Base-by-base conservation (phyloP, 768 basidiomycete genomes). In the Rhodotorula sphaerocarpa region DNA sequence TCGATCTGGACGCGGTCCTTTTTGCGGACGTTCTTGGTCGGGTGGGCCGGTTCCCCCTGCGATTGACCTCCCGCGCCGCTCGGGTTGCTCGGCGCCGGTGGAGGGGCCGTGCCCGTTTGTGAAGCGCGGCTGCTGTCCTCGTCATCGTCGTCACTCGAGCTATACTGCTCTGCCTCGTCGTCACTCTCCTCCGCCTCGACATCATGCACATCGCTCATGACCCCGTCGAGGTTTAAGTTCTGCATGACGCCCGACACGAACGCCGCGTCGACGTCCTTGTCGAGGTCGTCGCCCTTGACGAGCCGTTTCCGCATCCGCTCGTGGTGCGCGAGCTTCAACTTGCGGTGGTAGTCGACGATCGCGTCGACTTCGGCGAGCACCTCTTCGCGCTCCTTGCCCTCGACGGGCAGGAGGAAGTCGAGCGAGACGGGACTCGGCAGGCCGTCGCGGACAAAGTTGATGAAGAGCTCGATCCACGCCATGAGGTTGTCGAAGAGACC, bases 401-500 rank as follows among this genome's bases (percentile, higher is more conserved):
- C 81, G 65, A 90, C 85, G 18, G 95, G 95, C 9, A 97, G 80
- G 34, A 97, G 76, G 72, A 86, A 88, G 71, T 99, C 95, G 51
- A 99, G 83, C 68, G 85, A 86, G 73, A 95, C 77, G 15, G 71
- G 74, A 45, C 78, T 76, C 6, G 88, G 86, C 9, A 97, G 76
- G 7, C 95, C 95, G 63, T 92, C 90, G 16, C 95, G 86, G 50
- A 91, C 82, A 57, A 87, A 82, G 30, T 86, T 87, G 62, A 97
- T 80, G 78, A 97, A 97, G 41, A 88, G 82, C 75, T 97, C 92
- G 75, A 95, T 86, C 95, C 95, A 99, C 43, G 80, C 82, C 90
- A 96, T 96, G 60, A 99, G 83, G 71, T 81, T 83, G 72, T 91
- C 87, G 75, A 99, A 99, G 18, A 99, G 80, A 27, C 85, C 86